Conservation (phyloP, 2,329 filamentous ascomycete species). For the Colletotrichum lupini region DNA sequence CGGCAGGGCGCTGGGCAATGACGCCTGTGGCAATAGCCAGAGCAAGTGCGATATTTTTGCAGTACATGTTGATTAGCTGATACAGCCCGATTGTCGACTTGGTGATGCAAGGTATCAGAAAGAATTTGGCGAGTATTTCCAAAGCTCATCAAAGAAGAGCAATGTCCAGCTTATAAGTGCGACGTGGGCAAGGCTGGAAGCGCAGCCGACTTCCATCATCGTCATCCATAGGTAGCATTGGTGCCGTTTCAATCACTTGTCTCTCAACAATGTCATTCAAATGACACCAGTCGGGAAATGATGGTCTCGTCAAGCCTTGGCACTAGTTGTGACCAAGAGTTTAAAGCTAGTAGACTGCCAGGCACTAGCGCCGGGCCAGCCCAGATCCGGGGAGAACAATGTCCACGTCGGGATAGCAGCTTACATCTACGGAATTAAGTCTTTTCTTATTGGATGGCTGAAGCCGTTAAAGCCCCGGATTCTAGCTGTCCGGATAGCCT, state of each 20-base stretch:
- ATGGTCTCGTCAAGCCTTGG: conserved; percentile 16
- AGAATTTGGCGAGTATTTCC: neutral
- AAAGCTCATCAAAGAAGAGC: neutral
- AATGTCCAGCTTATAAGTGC: neutral
- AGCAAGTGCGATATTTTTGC: conserved; percentile 39
- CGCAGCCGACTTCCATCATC: neutral
- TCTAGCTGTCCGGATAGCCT: neutral
- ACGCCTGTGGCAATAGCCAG: conserved; percentile 41
- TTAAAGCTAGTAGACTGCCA: neutral
- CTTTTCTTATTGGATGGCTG: conserved; percentile 6
- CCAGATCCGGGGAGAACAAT: conserved; percentile 20
- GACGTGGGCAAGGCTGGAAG: neutral
- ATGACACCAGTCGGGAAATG: neutral
- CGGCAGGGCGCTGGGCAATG: conserved; percentile 57
- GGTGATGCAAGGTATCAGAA: neutral
- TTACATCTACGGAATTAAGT: neutral
- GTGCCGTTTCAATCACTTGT: neutral
- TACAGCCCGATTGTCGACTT: neutral
- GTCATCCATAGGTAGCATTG: neutral
- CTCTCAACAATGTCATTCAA: neutral
- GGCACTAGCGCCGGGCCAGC: conserved; percentile 23
- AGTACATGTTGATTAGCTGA: conserved; percentile 40
- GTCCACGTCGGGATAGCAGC: neutral
- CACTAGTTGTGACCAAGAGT: conserved; percentile 3
- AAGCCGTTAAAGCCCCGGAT: conserved; percentile 3